Base-by-base conservation (phyloP, 164 flowering plant genomes). In the Pachysandra terminalis region DNA sequence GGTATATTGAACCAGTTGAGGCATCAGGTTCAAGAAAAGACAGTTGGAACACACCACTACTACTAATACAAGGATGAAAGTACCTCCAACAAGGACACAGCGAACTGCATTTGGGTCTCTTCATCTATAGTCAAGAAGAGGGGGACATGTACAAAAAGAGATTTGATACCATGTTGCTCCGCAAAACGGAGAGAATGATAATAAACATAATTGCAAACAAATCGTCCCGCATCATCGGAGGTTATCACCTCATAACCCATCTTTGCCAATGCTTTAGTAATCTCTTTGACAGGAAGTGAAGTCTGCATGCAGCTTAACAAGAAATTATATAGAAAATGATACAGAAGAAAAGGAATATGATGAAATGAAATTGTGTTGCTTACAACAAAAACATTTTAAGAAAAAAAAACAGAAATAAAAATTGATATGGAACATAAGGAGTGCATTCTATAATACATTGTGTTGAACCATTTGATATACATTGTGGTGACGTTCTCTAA, bases 101-200 rank as follows among this genome's bases (percentile, higher is more conserved):
- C 87, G 78, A 94, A 91, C 57, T 84, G 83, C 97, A 94, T 90
- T 75, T 94, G 97, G 71, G 90, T 90, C 64, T 91, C 93, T 79
- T 91, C 90, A 37, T 90, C 85, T 74, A 91, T 86, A 19, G 93
- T 86, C 68, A 73, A 75, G 85, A 94, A 94, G 71, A 88, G 95
- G n/a, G 98, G 98, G 22, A 91, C 90, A 71, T 94, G 98, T 56
- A 94, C 96, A 79, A 94, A 94, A 32, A 94, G 84, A 10, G 98
- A 91, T 69, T 82, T 86, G 58, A 70, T 81, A 55, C 86, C 89
- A 69, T 83, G 87, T 74, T 86, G 83, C 82, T 94, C 91, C 13
- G 97, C 90, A 74, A 90, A 91, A 27, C 86, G 81, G 71, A 94
- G 91, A 32, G 98, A 94, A 68, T 91, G 97, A 65, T 94, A 94